A percentile compares a stretch with the other conserved stretches of the same genome.
Evolutionary conservation across 148 eudicot species (phyloP).

Genomic region (Cornus florida): DNA sequence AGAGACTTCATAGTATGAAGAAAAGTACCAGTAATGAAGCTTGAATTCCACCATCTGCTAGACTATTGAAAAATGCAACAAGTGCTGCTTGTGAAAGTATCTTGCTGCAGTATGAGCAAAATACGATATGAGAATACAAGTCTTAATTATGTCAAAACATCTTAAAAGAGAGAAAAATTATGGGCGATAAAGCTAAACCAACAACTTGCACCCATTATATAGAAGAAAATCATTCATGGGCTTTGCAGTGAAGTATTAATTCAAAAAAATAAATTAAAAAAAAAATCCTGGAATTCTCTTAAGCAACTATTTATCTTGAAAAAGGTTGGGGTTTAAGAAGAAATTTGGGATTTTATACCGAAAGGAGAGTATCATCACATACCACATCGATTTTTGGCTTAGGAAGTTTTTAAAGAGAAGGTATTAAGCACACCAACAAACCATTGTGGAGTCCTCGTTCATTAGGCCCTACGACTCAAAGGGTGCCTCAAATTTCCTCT

Average conservation of each 20-base stretch:
- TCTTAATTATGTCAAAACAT: background rate
- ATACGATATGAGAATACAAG: background rate
- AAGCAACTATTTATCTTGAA: background rate
- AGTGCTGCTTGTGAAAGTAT: constrained; percentile 54
- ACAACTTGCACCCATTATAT: background rate
- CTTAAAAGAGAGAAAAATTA: background rate
- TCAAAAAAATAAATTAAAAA: background rate
- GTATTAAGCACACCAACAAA: background rate
- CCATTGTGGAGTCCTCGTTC: background rate
- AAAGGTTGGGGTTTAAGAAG: background rate
- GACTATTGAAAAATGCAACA: constrained; percentile 59
- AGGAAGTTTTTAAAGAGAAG: background rate
- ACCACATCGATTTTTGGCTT: background rate
- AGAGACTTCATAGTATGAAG: background rate
- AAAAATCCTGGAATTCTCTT: background rate
- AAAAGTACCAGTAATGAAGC: constrained; percentile 55
- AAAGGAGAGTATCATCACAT: too few species aligned
- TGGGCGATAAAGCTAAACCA: background rate
- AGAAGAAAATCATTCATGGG: background rate
- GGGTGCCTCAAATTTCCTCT: background rate
- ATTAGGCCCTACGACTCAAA: background rate
- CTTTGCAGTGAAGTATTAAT: background rate
- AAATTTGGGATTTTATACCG: background rate
- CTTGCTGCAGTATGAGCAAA: constrained; percentile 35
- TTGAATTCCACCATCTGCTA: constrained; percentile 59